Conservation (phyloP, 495 filamentous ascomycete species). For the Talaromyces ruber region DNA sequence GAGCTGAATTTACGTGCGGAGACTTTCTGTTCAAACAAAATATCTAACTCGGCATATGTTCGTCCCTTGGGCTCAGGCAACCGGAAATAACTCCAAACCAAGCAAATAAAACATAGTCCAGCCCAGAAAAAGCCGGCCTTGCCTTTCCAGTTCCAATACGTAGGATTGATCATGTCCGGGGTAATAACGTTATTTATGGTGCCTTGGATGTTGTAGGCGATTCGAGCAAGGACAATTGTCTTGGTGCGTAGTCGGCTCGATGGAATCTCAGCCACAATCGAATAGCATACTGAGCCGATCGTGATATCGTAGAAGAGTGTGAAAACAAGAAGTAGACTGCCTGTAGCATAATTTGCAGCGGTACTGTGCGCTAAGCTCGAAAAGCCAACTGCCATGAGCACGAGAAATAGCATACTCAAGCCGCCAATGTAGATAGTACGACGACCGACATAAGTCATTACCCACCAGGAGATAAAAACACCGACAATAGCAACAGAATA, state of each 20-base stretch:
- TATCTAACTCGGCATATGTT: constrained; percentile 51
- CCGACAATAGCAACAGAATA: no score
- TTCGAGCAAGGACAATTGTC: not conserved
- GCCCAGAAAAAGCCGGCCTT: constrained; percentile 64
- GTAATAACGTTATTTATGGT: constrained; percentile 49
- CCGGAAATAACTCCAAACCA: constrained; percentile 39
- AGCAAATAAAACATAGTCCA: constrained; percentile 34
- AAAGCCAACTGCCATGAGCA: not conserved
- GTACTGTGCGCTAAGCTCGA: not conserved
- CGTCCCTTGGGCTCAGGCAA: constrained; percentile 52
- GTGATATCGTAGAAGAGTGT: not conserved
- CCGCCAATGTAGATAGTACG: not conserved
- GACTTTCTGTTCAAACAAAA: constrained; percentile 27
- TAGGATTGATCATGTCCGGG: constrained; percentile 59
- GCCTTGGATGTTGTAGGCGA: not conserved
- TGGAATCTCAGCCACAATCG: not conserved
- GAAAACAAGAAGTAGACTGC: not conserved
- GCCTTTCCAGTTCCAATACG: constrained; percentile 51
- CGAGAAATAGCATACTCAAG: not conserved
- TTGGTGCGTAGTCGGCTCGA: not conserved
- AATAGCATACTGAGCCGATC: not conserved
- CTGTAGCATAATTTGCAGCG: not conserved
- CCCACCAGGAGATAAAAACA: not conserved
- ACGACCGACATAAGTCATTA: not conserved
- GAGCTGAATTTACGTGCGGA: constrained; percentile 13